These are phyloP conservation scores for Plicaturopsis crispa DNA, from an alignment of 768 basidiomycete species.

Conservation along the genomic window DNA sequence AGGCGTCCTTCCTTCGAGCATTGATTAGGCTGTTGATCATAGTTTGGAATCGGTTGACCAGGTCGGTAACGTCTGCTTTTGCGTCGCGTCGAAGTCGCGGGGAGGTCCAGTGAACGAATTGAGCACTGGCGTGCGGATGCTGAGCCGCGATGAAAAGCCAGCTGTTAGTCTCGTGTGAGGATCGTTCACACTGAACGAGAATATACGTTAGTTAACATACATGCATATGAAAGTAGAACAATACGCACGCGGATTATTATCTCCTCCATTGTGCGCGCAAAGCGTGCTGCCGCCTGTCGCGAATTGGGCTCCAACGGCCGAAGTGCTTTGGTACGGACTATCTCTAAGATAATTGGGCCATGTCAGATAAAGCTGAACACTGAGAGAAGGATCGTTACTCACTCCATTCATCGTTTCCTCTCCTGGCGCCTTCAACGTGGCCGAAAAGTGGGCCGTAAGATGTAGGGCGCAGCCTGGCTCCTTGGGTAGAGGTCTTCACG, in stretches of 20 bases:
- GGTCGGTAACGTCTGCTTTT: slow-evolving; percentile 2
- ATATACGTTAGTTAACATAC: not conserved
- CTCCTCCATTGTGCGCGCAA: not conserved
- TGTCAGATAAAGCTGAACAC: too few species aligned
- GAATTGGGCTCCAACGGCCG: not conserved
- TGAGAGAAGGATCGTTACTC: too few species aligned
- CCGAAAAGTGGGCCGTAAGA: too few species aligned
- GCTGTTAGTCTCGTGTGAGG: slow-evolving; percentile 3
- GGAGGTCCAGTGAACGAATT: slow-evolving; percentile 6
- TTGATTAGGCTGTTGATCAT: not conserved
- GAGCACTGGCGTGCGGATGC: slow-evolving; percentile 1
- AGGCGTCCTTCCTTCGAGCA: not conserved
- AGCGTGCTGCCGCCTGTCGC: not conserved
- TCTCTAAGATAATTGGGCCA: not conserved
- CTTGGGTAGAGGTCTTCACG: too few species aligned
- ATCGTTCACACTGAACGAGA: not conserved
- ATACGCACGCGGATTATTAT: not conserved
- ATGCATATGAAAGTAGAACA: not conserved
- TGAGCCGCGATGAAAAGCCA: slow-evolving; percentile 7
- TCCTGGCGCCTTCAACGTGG: too few species aligned
- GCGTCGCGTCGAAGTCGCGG: slow-evolving; percentile 7
- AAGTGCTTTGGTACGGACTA: not conserved
- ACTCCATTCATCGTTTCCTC: too few species aligned
- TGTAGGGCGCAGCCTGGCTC: too few species aligned
- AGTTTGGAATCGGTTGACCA: slow-evolving; percentile 3